These are phyloP conservation scores for Comarum palustre DNA, from an alignment of 306 rosid genomes.

Conservation along the genomic window DNA sequence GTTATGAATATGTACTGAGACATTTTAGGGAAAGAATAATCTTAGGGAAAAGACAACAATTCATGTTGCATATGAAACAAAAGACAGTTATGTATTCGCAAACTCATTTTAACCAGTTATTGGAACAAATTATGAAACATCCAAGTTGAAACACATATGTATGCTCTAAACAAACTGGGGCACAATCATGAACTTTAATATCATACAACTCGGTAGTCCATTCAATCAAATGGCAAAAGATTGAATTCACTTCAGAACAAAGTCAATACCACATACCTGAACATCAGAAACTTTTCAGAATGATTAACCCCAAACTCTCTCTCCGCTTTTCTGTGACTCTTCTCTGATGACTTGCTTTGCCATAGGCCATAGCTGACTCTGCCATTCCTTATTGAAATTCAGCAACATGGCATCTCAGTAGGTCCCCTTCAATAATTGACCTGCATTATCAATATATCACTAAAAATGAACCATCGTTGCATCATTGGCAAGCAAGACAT, in stretches of 20 bases:
- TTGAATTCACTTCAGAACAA: constrained; percentile 1
- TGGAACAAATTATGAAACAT: background rate
- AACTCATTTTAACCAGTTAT: background rate
- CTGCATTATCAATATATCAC: constrained; percentile 30
- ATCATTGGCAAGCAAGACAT: constrained; percentile 3
- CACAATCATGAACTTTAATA: background rate
- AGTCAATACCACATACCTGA: constrained; percentile 39
- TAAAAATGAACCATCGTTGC: constrained; percentile 8
- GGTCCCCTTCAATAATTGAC: constrained; percentile 29
- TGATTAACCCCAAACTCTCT: constrained; percentile 69
- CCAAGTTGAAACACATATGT: background rate
- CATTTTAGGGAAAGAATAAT: background rate
- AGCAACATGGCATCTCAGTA: constrained; percentile 22
- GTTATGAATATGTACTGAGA: background rate
- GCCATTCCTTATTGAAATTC: constrained; percentile 33
- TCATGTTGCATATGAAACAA: background rate
- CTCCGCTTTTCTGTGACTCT: constrained; percentile 67
- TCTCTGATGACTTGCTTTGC: constrained; percentile 69
- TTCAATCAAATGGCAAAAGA: constrained; percentile 19
- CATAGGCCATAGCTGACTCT: constrained; percentile 57
- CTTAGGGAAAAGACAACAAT: background rate
- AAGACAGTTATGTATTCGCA: background rate
- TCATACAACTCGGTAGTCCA: constrained; percentile 17
- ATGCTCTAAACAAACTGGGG: background rate
- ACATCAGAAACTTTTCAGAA: constrained; percentile 68